Conservation (phyloP, 176 grass and related monocot genomes). For the Aegilops sharonensis region DNA sequence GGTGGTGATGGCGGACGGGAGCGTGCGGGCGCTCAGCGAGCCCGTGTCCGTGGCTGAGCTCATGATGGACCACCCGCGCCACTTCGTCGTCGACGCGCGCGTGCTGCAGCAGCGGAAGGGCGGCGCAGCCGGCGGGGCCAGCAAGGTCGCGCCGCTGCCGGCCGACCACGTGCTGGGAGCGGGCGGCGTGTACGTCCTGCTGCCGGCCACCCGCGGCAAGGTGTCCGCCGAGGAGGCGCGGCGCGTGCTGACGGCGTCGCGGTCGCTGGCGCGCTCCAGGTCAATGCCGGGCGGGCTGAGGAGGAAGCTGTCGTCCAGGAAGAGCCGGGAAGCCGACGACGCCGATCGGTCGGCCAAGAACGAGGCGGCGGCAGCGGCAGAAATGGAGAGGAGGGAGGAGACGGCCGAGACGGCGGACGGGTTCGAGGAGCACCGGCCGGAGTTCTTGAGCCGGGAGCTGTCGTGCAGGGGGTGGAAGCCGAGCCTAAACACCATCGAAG, state of each 20-base stretch:
- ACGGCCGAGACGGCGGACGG: slow-evolving; percentile 10
- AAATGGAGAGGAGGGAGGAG: background rate
- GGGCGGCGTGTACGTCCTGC: slow-evolving; percentile 68
- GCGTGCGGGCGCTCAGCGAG: slow-evolving; percentile 51
- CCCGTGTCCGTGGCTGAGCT: slow-evolving; percentile 85
- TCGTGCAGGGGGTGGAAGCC: slow-evolving; percentile 89
- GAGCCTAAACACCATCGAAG: slow-evolving; percentile 77
- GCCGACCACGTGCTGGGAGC: slow-evolving; percentile 76
- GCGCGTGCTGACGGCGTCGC: slow-evolving; percentile 47
- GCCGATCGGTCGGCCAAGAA: background rate
- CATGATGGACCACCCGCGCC: slow-evolving; percentile 90
- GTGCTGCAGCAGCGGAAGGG: slow-evolving; percentile 10
- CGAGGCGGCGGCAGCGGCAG: background rate
- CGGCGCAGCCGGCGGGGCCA: background rate
- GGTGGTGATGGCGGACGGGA: slow-evolving; percentile 80
- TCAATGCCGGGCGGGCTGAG: slow-evolving; percentile 39
- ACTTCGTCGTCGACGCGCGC: slow-evolving; percentile 82
- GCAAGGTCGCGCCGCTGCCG: slow-evolving; percentile 61
- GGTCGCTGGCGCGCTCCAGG: slow-evolving; percentile 48
- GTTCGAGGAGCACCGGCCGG: slow-evolving; percentile 53
- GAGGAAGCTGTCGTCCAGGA: slow-evolving; percentile 43
- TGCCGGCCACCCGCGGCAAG: slow-evolving; percentile 69
- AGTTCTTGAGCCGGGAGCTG: slow-evolving; percentile 72
- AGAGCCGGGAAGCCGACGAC: background rate
- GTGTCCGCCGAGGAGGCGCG: slow-evolving; percentile 66